Conservation (phyloP, 768 basidiomycete species). For the Kwoniella sp. region DNA sequence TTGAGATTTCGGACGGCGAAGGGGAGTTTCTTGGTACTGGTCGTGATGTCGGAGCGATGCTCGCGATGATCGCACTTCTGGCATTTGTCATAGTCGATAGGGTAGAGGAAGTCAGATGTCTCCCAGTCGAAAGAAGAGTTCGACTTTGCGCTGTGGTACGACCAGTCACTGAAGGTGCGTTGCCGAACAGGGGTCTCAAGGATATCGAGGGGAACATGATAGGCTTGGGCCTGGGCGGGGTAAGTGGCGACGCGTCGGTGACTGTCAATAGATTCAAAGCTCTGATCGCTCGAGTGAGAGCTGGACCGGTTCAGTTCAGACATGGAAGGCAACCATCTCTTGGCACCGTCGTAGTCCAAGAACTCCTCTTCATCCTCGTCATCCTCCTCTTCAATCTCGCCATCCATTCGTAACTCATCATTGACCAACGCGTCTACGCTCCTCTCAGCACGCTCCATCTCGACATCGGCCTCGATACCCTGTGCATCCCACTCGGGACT, state of each 20-base stretch:
- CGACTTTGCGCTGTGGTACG: constrained; percentile 1
- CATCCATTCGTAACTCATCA: constrained; percentile 24
- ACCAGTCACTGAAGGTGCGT: constrained; percentile 16
- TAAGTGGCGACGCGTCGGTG: background rate
- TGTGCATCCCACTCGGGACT: constrained; percentile 10
- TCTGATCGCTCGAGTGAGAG: constrained; percentile 30
- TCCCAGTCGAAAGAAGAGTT: constrained; percentile 14
- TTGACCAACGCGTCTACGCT: constrained; percentile 23
- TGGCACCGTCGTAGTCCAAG: constrained; percentile 47
- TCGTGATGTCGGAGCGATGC: background rate
- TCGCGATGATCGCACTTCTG: constrained; percentile 9
- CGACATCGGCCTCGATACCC: constrained; percentile 20
- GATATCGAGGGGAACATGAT: constrained; percentile 10
- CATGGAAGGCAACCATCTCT: constrained; percentile 34
- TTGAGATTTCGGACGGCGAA: background rate
- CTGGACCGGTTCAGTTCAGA: constrained; percentile 30
- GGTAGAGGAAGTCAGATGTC: constrained; percentile 10
- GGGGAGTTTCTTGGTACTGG: background rate
- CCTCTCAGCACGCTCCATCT: constrained; percentile 25
- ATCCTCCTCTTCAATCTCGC: constrained; percentile 21
- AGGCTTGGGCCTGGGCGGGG: constrained; percentile 5
- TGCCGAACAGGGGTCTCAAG: constrained; percentile 9
- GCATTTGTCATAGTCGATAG: constrained; percentile 3
- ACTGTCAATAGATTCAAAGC: constrained; percentile 10
- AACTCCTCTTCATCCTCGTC: constrained; percentile 46